Evolutionary conservation across 2,329 filamentous ascomycete genomes (phyloP).

Genomic region (Colletotrichum tropicicola): DNA sequence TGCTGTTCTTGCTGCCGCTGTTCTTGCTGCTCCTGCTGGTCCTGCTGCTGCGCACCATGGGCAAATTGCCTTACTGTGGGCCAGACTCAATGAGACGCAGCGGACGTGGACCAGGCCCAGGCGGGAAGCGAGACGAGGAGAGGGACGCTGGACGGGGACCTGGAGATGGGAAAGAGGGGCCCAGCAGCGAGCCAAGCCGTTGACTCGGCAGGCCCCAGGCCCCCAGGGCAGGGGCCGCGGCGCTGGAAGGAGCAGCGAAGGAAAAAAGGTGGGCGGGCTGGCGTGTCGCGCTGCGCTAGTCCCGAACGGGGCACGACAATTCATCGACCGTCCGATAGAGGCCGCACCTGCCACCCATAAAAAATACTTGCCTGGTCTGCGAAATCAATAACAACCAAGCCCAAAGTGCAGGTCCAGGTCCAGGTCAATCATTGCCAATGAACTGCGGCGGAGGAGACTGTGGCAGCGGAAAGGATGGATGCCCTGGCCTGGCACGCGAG

Average conservation of each 20-base stretch:
- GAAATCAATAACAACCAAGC: background rate
- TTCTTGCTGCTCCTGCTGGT: too few species aligned
- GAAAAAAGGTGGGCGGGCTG: background rate
- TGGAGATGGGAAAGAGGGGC: background rate
- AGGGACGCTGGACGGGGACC: background rate
- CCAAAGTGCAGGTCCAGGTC: background rate
- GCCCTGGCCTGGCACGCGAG: background rate
- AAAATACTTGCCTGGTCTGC: too few species aligned
- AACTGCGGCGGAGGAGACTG: too few species aligned
- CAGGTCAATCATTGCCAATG: constrained; percentile 13
- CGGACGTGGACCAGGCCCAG: constrained; percentile 11
- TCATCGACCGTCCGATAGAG: background rate
- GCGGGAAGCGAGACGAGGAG: constrained; percentile 1
- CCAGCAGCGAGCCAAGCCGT: background rate
- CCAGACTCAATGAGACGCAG: constrained; percentile 17
- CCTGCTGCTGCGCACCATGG: too few species aligned
- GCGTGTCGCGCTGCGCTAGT: constrained; percentile 9
- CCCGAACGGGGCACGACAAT: background rate
- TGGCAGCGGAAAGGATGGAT: background rate
- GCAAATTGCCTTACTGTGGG: too few species aligned
- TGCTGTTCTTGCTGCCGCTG: too few species aligned
- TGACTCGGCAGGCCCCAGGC: background rate
- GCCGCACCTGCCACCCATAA: too few species aligned
- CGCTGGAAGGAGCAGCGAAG: background rate
- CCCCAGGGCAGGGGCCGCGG: background rate